A percentile compares a stretch with the other conserved stretches of the same genome.
phyloP scores from a whole-genome alignment of 441 rosid genomes.

The Arabidopsis hybrid region DNA sequence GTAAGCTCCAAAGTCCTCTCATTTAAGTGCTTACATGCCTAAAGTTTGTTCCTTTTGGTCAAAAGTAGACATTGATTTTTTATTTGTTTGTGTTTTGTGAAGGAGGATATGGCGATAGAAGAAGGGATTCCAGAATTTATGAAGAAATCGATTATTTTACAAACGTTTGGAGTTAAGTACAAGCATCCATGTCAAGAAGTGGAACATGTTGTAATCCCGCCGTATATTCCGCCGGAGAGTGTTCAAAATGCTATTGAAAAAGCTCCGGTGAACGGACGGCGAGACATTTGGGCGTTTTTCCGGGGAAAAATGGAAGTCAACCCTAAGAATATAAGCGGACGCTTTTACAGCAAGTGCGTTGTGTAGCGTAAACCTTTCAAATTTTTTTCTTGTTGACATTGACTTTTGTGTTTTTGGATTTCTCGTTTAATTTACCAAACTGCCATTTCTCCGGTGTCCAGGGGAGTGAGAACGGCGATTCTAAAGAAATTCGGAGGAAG shows the following conservation, averaged over 20 bases:
- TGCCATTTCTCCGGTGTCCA: constrained; percentile 38
- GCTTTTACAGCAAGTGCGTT: constrained; percentile 85
- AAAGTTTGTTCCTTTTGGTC: no score
- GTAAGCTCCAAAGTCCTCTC: constrained; percentile 44
- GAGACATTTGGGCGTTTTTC: constrained; percentile 86
- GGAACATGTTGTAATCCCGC: constrained; percentile 83
- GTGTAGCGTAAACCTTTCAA: neutral
- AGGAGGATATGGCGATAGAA: constrained; percentile 79
- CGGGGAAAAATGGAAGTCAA: constrained; percentile 96
- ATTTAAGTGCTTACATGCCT: no score
- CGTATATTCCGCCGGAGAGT: constrained; percentile 74
- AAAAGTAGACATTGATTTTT: neutral
- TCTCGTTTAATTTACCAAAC: neutral
- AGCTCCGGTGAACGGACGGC: constrained; percentile 54
- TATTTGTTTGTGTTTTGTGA: neutral
- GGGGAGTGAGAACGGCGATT: constrained; percentile 89
- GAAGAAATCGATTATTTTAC: constrained; percentile 78
- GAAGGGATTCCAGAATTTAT: constrained; percentile 84
- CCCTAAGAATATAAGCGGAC: constrained; percentile 92
- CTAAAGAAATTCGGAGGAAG: constrained; percentile 69
- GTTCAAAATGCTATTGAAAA: constrained; percentile 52
- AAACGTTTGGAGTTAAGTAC: constrained; percentile 84
- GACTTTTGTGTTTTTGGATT: neutral
- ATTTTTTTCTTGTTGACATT: constrained; percentile 4
- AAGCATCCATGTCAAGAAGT: constrained; percentile 89